phyloP scores from a whole-genome alignment of 2,329 filamentous ascomycete genomes.

The Aschersonia sp. region DNA sequence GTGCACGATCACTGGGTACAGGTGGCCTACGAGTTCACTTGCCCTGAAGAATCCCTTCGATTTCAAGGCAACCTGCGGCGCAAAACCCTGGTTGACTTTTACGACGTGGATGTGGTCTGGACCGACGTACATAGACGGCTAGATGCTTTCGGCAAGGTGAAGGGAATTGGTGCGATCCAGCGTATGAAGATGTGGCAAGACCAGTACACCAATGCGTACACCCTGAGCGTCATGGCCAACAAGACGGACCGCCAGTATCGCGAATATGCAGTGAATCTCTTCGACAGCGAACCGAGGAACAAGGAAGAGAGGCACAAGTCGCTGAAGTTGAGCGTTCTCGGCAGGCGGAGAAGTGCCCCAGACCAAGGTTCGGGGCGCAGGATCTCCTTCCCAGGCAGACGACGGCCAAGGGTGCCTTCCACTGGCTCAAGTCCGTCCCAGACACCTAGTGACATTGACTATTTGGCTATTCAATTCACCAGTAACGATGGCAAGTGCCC shows the following conservation, averaged over 20 bases:
- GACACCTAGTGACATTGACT: constrained; percentile 25
- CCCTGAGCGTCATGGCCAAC: constrained; percentile 32
- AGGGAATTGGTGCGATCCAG: constrained; percentile 35
- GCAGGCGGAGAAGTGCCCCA: constrained; percentile 25
- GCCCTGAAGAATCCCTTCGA: constrained; percentile 28
- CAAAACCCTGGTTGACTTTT: constrained; percentile 34
- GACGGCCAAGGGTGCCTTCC: constrained; percentile 21
- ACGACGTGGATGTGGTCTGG: constrained; percentile 37
- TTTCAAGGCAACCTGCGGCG: constrained; percentile 34
- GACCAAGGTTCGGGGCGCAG: constrained; percentile 22
- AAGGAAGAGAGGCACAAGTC: constrained; percentile 31
- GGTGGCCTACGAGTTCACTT: constrained; percentile 36
- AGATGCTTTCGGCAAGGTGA: constrained; percentile 33
- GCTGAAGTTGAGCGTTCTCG: constrained; percentile 25
- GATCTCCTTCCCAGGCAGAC: constrained; percentile 27
- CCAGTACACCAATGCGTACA: constrained; percentile 30
- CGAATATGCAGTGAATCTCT: constrained; percentile 32
- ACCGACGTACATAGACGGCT: constrained; percentile 33
- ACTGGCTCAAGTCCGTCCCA: constrained; percentile 1
- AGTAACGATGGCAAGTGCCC: too few species aligned
- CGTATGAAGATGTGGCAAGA: constrained; percentile 38
- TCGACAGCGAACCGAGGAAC: constrained; percentile 30
- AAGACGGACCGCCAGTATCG: constrained; percentile 29
- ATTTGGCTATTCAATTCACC: constrained; percentile 34
- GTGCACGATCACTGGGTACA: constrained; percentile 32